Conservation (phyloP, 2,329 filamentous ascomycete genomes). For the Orbilia ellipsospora region DNA sequence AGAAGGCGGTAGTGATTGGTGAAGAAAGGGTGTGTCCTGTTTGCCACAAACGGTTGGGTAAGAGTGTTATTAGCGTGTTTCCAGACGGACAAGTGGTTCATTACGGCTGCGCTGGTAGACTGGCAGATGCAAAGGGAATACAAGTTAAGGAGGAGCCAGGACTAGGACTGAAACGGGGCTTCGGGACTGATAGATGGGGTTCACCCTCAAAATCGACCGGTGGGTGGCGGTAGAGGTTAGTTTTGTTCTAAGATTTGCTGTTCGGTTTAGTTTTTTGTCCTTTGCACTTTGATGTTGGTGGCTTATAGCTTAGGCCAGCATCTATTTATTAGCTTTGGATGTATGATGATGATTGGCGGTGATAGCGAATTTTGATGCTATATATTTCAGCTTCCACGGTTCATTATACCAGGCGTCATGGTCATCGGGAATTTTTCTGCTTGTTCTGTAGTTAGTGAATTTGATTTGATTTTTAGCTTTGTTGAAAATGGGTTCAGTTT, state of each 20-base stretch:
- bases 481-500: too few relatives aligned
- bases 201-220: slow-evolving; percentile 16
- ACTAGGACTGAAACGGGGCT: slow-evolving; percentile 30
- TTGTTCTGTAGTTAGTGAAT: slow-evolving; percentile 16
- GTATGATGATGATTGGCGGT: slow-evolving; percentile 26
- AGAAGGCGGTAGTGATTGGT: slow-evolving; percentile 78
- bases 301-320: too few relatives aligned
- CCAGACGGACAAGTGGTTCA: slow-evolving; percentile 76
- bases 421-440: slow-evolving; percentile 29
- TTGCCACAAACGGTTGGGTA: slow-evolving; percentile 91
- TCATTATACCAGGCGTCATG: slow-evolving; percentile 53
- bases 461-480: background rate
- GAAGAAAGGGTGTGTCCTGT: slow-evolving; percentile 92
- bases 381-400: slow-evolving; percentile 23
- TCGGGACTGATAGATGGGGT: slow-evolving; percentile 41
- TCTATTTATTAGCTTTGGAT: slow-evolving; percentile 10
- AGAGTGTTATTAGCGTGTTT: slow-evolving; percentile 88
- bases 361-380: slow-evolving; percentile 23
- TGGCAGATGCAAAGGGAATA: slow-evolving; percentile 44
- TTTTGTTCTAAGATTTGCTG: slow-evolving; percentile 7
- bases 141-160: slow-evolving; percentile 41
- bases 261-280: background rate
- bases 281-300: slow-evolving; percentile 9
- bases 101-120: slow-evolving; percentile 74
- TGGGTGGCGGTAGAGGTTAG: slow-evolving; percentile 32